Evolutionary conservation across 1,284 basidiomycete genomes (phyloP).

Genomic region (Neolentinus lepideus): DNA sequence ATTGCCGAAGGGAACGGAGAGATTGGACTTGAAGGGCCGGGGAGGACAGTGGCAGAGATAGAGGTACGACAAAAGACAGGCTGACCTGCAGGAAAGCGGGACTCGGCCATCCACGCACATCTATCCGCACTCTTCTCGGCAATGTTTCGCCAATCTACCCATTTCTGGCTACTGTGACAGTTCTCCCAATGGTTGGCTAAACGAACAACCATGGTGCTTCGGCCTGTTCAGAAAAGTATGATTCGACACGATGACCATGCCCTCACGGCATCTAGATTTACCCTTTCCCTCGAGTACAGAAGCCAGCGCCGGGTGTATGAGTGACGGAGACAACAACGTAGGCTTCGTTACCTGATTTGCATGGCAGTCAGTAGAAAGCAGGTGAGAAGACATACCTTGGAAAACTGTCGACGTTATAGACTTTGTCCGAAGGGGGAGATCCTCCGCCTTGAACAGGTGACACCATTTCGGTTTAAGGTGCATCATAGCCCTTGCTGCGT

Average conservation of each 20-base stretch:
- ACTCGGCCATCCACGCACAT: neutral
- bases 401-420: conserved; percentile 53
- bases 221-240: conserved; percentile 18
- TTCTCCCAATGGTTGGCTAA: neutral
- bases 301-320: conserved; percentile 32
- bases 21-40: too few species aligned
- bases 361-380: neutral
- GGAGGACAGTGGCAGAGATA: too few species aligned
- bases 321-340: conserved; percentile 38
- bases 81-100: neutral
- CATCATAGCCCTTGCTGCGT: too few species aligned
- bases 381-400: conserved; percentile 26
- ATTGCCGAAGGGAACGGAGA: neutral
- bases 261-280: conserved; percentile 38
- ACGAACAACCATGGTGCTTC: neutral
- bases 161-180: neutral
- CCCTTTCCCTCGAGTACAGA: conserved; percentile 29
- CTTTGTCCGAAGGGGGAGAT: conserved; percentile 31
- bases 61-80: neutral
- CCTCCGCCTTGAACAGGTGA: conserved; percentile 20
- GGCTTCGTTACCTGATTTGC: conserved; percentile 31
- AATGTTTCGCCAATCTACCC: neutral
- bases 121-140: neutral
- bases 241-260: conserved; percentile 34
- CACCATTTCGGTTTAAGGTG: too few species aligned